These are phyloP conservation scores for Pythium myriotylum DNA, from an alignment of 352 stramenopile genomes.

Conservation along the genomic window DNA sequence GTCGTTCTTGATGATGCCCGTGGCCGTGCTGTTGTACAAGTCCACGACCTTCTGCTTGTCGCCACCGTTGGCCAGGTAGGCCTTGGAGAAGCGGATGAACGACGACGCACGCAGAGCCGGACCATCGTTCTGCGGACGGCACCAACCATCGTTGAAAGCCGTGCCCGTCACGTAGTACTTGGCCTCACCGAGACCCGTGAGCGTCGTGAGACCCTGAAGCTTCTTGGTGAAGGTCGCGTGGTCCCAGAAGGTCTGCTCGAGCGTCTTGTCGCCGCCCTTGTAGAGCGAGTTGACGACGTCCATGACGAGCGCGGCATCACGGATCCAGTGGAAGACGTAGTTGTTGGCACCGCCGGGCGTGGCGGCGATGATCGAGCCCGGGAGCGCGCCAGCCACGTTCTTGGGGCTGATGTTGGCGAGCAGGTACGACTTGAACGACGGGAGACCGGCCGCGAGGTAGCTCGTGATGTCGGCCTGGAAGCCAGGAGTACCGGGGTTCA, in stretches of 20 bases:
- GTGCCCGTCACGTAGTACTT: constrained; percentile 32
- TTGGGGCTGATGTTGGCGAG: constrained; percentile 29
- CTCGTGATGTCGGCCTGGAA: constrained; percentile 25
- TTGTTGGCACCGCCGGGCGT: constrained; percentile 18
- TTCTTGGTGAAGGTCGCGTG: constrained; percentile 31
- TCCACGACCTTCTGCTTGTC: constrained; percentile 13
- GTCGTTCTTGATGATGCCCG: constrained; percentile 28
- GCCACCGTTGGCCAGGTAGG: constrained; percentile 27
- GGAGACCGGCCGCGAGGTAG: constrained; percentile 6
- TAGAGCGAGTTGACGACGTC: constrained; percentile 23
- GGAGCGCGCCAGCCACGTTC: constrained; percentile 18
- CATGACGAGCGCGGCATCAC: constrained; percentile 28
- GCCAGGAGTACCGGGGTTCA: constrained; percentile 12
- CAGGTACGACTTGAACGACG: constrained; percentile 25
- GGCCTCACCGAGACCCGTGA: constrained; percentile 25
- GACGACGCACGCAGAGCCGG: constrained; percentile 25
- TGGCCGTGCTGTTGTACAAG: constrained; percentile 33
- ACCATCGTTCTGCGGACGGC: constrained; percentile 33
- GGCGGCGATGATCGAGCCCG: constrained; percentile 26
- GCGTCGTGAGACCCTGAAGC: constrained; percentile 22
- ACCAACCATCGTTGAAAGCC: constrained; percentile 31
- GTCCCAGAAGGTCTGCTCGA: constrained; percentile 30
- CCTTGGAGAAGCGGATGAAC: constrained; percentile 32
- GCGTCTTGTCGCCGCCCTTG: constrained; percentile 19
- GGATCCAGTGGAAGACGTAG: constrained; percentile 32